phyloP scores from a whole-genome alignment of 441 rosid genomes.

The Jatropha multifida region DNA sequence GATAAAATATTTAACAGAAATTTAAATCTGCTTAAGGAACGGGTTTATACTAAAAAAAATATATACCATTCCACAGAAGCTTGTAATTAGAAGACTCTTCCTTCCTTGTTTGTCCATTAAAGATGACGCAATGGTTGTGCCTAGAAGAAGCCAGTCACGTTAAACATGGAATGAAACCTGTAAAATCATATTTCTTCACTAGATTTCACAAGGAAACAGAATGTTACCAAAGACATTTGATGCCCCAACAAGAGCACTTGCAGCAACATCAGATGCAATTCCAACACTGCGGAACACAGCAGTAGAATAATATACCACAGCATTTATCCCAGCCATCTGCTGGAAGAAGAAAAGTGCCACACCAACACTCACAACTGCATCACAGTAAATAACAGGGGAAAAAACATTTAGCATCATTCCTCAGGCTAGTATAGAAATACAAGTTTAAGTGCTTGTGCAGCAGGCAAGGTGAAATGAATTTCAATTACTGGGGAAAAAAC shows the following conservation, averaged over 20 bases:
- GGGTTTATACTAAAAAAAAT: constrained; percentile 9
- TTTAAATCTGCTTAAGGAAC: background rate
- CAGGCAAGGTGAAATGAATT: too few relatives aligned
- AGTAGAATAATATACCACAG: constrained; percentile 98
- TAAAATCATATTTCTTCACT: background rate
- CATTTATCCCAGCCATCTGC: constrained; percentile 97
- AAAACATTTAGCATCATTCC: constrained; percentile 6
- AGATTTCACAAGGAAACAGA: constrained; percentile 7
- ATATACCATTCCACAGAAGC: constrained; percentile 96
- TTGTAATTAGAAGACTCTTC: constrained; percentile 81
- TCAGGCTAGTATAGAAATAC: background rate
- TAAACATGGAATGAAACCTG: constrained; percentile 3
- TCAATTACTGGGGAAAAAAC: constrained; percentile 8
- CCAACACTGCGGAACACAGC: constrained; percentile 95
- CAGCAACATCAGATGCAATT: constrained; percentile 92
- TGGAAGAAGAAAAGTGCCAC: constrained; percentile 98
- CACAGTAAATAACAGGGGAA: constrained; percentile 14
- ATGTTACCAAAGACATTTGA: constrained; percentile 86
- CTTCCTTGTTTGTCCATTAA: constrained; percentile 98
- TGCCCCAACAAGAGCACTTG: constrained; percentile 98
- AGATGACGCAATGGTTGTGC: constrained; percentile 92
- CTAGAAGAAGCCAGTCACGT: constrained; percentile 38
- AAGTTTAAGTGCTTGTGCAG: too few relatives aligned
- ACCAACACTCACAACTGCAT: constrained; percentile 96
- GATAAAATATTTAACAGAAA: constrained; percentile 6